Base-by-base conservation (phyloP, 805 yeast species). In the Pichia kluyveri region DNA sequence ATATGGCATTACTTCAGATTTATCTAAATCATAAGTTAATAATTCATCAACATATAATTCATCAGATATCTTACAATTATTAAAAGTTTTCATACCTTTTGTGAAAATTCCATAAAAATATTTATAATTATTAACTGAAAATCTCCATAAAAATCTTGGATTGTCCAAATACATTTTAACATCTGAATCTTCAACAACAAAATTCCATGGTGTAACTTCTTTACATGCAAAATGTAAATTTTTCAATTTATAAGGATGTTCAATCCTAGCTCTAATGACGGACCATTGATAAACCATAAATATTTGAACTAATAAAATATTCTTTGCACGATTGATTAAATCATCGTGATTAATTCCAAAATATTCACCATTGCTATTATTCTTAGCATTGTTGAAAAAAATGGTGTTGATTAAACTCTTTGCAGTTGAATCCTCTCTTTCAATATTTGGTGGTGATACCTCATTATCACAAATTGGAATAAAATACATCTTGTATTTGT, bases 71-170 rank as follows among this genome's bases (percentile, higher is more conserved):
- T 34, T 34, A 4, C 2, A 4, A 14, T 8, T 34, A 34, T 34
- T 15, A 5, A 3, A 10, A 7, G n/a, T 34, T 15, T 34, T 34
- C 7, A 34, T 18, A 27, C 41, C 42, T 26, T 30, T 44, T n/a
- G 18, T 15, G 10, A 44, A 19, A 4, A 38, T 8, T 6, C 27
- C 28, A 17, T n/a, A 38, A 19, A 44, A 44, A 31, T 44, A 44
- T n/a, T 11, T 26, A 19, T 44, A 44, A 27, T 44, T 44, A 40
- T 44, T 44, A 9, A 44, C 12, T 10, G 47, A 44, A 30, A 44
- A 44, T 18, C 42, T 23, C 47, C 47, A 44, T 34, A 44, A 26
- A 31, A 44, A 44, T 31, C n/a, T 39, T 2, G 47, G 47, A n/a
- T 44, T 32, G 4, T 17, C 9, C 6, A 39, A 15, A 23, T 44